Base-by-base conservation (phyloP, 2,329 filamentous ascomycete species). In the Lomentospora prolificans region DNA sequence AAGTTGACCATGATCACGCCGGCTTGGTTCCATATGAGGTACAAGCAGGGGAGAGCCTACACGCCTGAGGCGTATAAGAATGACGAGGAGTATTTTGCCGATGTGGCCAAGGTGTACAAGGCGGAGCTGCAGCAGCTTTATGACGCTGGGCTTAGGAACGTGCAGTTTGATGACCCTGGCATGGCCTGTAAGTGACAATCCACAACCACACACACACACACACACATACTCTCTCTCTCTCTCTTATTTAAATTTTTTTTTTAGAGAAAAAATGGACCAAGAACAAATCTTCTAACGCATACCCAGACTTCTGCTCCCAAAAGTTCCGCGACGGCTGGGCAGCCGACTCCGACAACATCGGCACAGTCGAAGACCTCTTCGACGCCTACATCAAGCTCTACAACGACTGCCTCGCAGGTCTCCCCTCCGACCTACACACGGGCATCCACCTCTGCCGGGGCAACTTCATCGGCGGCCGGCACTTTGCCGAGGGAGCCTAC, bases 351-450 rank as follows among this genome's bases (percentile, higher is more conserved):
- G 77, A 83, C 62, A 89, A 90, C 66, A 79, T 79, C 55, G 81
- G 83, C 67, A 80, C 80, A 3, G 53, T 55, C 7, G 60, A 88
- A 51, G 82, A 85, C 61, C 81, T 89, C 48, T 79, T 91, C 22
- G 84, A 89, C 62, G 80, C 84, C 27, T 91, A 91, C 70, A 86
- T 91, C 67, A 75, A 78, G 59, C 80, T 89, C 61, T 90, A 90
- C 75, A 90, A 90, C 67, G 83, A 87, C 67, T 81, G 77, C 63
- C 76, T 89, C 64, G 72, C 75, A 63, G 78, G 80, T 62, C 72
- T 81, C 0, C 85, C 86, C 0, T 67, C 74, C 2, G 86, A 90
- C 65, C 80, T 90, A 75, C 86, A 90, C 68, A 78, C 88, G 2
- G 87, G 87, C 50, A 84, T 91, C 14, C 88, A 91, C 65, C 74